Conservation (phyloP, 805 yeast genomes). For the Teunomyces gatunensis region DNA sequence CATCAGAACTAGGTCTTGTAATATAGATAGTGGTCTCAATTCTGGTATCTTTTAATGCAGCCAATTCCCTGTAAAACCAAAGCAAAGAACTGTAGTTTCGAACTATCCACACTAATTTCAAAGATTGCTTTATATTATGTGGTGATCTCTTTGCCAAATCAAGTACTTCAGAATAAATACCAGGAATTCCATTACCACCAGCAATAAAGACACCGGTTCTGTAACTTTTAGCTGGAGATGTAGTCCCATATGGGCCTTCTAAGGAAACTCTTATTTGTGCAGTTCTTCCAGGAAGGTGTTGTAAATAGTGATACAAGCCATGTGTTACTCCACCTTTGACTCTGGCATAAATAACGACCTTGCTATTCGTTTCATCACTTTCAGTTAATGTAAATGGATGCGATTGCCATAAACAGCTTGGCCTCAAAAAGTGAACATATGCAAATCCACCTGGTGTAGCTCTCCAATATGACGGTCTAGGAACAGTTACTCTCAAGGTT, state of each 20-base stretch:
- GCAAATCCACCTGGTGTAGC: slow-evolving; percentile 56
- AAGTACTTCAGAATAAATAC: slow-evolving; percentile 38
- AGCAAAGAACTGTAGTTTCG: slow-evolving; percentile 18
- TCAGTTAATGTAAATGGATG: slow-evolving; percentile 64
- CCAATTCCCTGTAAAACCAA: slow-evolving; percentile 25
- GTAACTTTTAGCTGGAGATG: slow-evolving; percentile 39
- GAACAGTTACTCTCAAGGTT: slow-evolving; percentile 32
- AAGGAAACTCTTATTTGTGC: slow-evolving; percentile 30
- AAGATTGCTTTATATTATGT: slow-evolving; percentile 7
- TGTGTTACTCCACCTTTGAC: slow-evolving; percentile 56
- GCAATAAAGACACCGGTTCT: slow-evolving; percentile 58
- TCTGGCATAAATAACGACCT: slow-evolving; percentile 46
- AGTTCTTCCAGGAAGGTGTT: slow-evolving; percentile 19
- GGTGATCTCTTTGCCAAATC: slow-evolving; percentile 11
- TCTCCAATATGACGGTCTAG: slow-evolving; percentile 36
- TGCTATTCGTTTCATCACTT: slow-evolving; percentile 38
- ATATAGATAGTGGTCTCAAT: slow-evolving; percentile 34
- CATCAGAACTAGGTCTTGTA: slow-evolving; percentile 26
- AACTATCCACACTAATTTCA: slow-evolving; percentile 26
- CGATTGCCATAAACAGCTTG: slow-evolving; percentile 57
- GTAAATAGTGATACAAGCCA: slow-evolving; percentile 21
- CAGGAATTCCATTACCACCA: slow-evolving; percentile 76
- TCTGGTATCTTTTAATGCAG: slow-evolving; percentile 14
- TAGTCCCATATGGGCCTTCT: slow-evolving; percentile 70
- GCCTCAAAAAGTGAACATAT: slow-evolving; percentile 49